Conservation (phyloP, 345 rosid species). For the Orychophragmus violaceus region DNA sequence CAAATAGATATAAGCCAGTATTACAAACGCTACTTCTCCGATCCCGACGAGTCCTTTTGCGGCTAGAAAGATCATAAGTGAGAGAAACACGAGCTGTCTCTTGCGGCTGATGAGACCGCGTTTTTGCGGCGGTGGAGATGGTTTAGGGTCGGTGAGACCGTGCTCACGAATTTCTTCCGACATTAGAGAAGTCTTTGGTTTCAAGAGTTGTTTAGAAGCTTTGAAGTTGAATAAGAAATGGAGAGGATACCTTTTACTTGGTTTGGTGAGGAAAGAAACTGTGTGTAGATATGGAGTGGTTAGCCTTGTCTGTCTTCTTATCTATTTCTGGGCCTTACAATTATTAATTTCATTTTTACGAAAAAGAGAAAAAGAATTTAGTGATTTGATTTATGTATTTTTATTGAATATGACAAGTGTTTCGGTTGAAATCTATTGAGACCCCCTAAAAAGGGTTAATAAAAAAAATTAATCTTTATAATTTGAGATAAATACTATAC, state of each 20-base stretch:
- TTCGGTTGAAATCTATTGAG: background rate
- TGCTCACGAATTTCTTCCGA: constrained; percentile 19
- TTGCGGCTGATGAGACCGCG: constrained; percentile 42
- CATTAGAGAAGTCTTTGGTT: background rate
- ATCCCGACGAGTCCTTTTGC: constrained; percentile 59
- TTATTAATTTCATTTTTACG: background rate
- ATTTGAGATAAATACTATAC: background rate
- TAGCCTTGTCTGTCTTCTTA: constrained; percentile 28
- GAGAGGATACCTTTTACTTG: background rate
- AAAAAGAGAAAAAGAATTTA: background rate
- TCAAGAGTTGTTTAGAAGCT: background rate
- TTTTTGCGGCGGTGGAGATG: constrained; percentile 9
- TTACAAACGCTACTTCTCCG: constrained; percentile 55
- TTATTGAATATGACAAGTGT: constrained; percentile 12
- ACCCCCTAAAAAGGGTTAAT: background rate
- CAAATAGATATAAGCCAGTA: constrained; percentile 48
- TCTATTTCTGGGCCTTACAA: constrained; percentile 20
- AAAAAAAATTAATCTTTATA: background rate
- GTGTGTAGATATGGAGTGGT: constrained; percentile 22
- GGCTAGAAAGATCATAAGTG: constrained; percentile 43
- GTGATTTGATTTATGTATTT: too few relatives aligned
- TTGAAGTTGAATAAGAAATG: background rate
- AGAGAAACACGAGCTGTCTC: constrained; percentile 58
- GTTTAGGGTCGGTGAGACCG: constrained; percentile 23
- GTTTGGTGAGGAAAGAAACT: constrained; percentile 16